Conservation (phyloP, 768 basidiomycete species). For the Grammothele lineata region DNA sequence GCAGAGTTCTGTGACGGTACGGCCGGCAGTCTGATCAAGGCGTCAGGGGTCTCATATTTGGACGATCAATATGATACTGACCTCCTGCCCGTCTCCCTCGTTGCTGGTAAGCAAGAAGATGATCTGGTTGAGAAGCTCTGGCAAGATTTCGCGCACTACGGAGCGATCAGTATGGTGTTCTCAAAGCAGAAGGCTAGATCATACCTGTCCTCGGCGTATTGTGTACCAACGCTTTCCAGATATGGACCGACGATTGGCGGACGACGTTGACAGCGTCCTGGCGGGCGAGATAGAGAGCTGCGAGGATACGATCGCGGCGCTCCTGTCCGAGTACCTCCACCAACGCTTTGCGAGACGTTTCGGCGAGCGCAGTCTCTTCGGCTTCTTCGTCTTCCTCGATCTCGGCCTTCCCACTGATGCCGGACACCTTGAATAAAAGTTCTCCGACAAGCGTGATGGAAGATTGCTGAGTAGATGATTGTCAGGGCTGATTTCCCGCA, state of each 20-base stretch:
- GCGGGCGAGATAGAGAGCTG: constrained; percentile 86
- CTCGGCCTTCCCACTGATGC: constrained; percentile 86
- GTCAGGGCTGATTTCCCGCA: not conserved
- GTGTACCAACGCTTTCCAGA: constrained; percentile 97
- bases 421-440: constrained; percentile 92
- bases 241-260: constrained; percentile 86
- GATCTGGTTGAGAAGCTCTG: constrained; percentile 76
- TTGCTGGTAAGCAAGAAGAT: constrained; percentile 73
- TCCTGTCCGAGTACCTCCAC: constrained; percentile 86
- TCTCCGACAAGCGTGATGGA: constrained; percentile 96
- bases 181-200: not conserved
- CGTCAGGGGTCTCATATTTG: not conserved
- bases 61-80: constrained; percentile 30
- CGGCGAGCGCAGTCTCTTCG: constrained; percentile 61
- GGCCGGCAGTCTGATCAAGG: constrained; percentile 66
- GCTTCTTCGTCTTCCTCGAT: constrained; percentile 76
- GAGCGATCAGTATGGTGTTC: not conserved
- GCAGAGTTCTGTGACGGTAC: constrained; percentile 85
- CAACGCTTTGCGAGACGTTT: constrained; percentile 81
- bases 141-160: constrained; percentile 84
- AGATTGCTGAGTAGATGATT: constrained; percentile 59
- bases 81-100: constrained; percentile 89
- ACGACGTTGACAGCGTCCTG: constrained; percentile 91
- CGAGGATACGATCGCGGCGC: constrained; percentile 85
- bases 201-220: constrained; percentile 89